Evolutionary conservation across 2,329 filamentous ascomycete genomes (phyloP).

Genomic region (Exophiala phaeomuriformis): DNA sequence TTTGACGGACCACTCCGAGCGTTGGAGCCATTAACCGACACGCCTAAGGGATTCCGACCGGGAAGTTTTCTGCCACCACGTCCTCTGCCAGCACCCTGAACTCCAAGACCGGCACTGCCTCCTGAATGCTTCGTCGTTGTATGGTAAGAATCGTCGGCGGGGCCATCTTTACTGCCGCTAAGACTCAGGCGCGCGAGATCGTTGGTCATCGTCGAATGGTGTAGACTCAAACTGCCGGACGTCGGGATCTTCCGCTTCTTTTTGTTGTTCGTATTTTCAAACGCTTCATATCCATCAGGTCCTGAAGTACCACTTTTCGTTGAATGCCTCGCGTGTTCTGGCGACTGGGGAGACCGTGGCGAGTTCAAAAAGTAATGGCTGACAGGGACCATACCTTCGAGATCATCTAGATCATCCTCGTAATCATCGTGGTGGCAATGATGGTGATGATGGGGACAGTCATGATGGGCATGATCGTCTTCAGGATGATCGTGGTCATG

Average conservation of each 20-base stretch:
- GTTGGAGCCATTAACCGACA: constrained; percentile 29
- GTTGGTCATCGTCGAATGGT: constrained; percentile 53
- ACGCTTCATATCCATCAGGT: constrained; percentile 89
- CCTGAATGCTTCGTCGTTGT: constrained; percentile 40
- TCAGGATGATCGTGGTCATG: constrained; percentile 19
- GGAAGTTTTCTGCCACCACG: constrained; percentile 58
- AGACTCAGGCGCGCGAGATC: constrained; percentile 60
- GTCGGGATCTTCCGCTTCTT: constrained; percentile 98
- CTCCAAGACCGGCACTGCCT: constrained; percentile 49
- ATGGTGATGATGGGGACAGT: constrained; percentile 23
- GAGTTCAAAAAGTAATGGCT: constrained; percentile 37
- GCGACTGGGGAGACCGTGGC: constrained; percentile 32
- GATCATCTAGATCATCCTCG: constrained; percentile 40
- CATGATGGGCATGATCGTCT: constrained; percentile 18
- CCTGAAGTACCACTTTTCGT: constrained; percentile 53
- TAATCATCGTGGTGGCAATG: constrained; percentile 34
- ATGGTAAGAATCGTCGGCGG: constrained; percentile 36
- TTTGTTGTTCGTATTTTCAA: constrained; percentile 98
- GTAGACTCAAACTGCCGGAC: constrained; percentile 61
- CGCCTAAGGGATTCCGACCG: constrained; percentile 27
- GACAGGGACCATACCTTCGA: constrained; percentile 45
- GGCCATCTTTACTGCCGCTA: constrained; percentile 33
- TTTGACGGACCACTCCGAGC: constrained; percentile 22
- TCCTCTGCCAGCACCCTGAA: constrained; percentile 78
- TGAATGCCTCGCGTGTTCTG: constrained; percentile 28